These are phyloP conservation scores for Trametes versicolor DNA, from an alignment of 1,284 basidiomycete species.

Conservation along the genomic window DNA sequence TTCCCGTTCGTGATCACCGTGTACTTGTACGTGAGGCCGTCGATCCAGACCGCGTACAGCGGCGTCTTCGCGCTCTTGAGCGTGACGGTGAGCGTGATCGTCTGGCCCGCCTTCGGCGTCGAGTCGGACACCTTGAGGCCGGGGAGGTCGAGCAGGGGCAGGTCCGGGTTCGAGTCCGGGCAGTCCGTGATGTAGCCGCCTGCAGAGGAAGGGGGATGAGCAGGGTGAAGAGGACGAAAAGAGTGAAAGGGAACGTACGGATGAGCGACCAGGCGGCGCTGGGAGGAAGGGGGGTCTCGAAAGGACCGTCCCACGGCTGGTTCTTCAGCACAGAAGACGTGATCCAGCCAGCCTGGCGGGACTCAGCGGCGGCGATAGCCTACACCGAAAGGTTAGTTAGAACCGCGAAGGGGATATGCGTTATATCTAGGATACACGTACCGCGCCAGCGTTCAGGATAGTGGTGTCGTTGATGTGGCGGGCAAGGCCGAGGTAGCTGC, in stretches of 20 bases:
- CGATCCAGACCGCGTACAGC: slow-evolving; percentile 34
- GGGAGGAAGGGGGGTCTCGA: slow-evolving; percentile 60
- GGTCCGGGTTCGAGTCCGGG: slow-evolving; percentile 51
- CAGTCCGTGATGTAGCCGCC: slow-evolving; percentile 43
- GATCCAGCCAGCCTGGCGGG: slow-evolving; percentile 63
- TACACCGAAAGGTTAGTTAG: slow-evolving; percentile 23
- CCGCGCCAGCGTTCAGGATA: slow-evolving; percentile 11
- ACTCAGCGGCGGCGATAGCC: slow-evolving; percentile 55
- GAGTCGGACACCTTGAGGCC: slow-evolving; percentile 41
- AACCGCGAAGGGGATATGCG: neutral
- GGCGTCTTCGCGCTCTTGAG: slow-evolving; percentile 19
- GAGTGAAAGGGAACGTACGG: slow-evolving; percentile 23
- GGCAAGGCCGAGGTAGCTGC: slow-evolving; percentile 60
- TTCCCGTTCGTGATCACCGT: slow-evolving; percentile 27
- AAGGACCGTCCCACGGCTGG: slow-evolving; percentile 64
- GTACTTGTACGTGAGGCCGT: slow-evolving; percentile 31
- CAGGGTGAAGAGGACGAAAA: neutral
- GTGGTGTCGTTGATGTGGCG: slow-evolving; percentile 32
- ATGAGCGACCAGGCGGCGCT: slow-evolving; percentile 47
- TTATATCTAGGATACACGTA: neutral
- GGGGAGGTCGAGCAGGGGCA: slow-evolving; percentile 52
- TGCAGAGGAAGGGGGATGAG: slow-evolving; percentile 15
- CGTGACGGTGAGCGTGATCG: slow-evolving; percentile 40
- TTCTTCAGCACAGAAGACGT: slow-evolving; percentile 54
- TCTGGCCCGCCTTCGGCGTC: slow-evolving; percentile 39